Evolutionary conservation across 2,329 filamentous ascomycete species (phyloP).

Genomic region (Trichocomaceae sp.): DNA sequence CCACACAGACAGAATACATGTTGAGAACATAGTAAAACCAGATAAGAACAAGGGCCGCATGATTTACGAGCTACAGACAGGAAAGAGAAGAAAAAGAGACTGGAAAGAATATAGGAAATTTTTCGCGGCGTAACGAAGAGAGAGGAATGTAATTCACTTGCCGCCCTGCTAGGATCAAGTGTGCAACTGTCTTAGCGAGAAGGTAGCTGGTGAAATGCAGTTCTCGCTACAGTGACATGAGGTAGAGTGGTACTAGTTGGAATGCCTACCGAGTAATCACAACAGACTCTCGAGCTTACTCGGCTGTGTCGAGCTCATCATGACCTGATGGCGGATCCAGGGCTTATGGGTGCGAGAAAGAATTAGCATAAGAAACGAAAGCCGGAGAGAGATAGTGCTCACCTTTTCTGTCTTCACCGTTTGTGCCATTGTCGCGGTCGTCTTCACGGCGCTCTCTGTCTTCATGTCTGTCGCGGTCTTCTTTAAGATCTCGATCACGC

Average conservation of each 20-base stretch:
- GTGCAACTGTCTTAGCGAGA: not conserved
- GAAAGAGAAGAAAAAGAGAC: not conserved
- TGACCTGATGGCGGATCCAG: constrained; percentile 76
- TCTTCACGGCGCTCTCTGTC: constrained; percentile 65
- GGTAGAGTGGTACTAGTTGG: constrained; percentile 7
- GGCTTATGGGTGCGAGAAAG: constrained; percentile 25
- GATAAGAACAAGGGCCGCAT: not conserved
- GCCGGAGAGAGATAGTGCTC: constrained; percentile 19
- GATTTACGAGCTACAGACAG: not conserved
- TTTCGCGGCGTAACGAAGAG: not conserved
- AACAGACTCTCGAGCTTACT: constrained; percentile 44
- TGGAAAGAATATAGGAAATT: not conserved
- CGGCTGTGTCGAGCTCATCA: constrained; percentile 93
- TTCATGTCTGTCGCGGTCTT: constrained; percentile 43
- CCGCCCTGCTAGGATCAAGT: constrained; percentile 17
- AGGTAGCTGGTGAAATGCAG: not conserved
- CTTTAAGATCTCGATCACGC: constrained; percentile 46
- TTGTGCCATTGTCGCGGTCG: constrained; percentile 68
- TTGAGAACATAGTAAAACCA: not conserved
- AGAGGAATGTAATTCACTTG: not conserved
- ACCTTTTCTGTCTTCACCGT: constrained; percentile 91
- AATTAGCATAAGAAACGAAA: constrained; percentile 13
- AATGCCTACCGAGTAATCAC: constrained; percentile 12
- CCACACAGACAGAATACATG: not conserved
- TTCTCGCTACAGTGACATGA: not conserved